Base-by-base conservation (phyloP, 1,284 basidiomycete species). In the Sporisorium reilianum region DNA sequence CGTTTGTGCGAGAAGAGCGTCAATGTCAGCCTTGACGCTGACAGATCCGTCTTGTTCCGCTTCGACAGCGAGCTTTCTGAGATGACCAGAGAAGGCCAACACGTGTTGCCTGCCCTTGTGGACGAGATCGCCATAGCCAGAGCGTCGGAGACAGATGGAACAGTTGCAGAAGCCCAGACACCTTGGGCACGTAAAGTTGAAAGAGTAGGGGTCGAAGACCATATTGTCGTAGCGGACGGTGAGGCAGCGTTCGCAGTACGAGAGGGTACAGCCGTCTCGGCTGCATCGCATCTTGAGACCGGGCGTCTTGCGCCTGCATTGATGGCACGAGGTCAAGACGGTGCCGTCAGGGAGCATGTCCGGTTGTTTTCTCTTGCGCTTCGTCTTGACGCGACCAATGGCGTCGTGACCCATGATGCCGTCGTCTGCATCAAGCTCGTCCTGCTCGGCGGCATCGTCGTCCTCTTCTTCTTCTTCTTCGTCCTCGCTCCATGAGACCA, bases 91-190 rank as follows among this genome's bases (percentile, higher is more conserved):
- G n/a, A 64, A 58, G 12, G 55, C 65, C 44, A 61, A 18, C 9
- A 59, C 25, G 8, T 54, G 53, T 14, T 68, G 3, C 22, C 48
- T 54, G 50, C 52, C 56, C 20, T 57, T 52, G 14, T 46, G 45
- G 6, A 71, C 28, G 22, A 68, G 32, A 25, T 61, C 48, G 25
- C 64, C 73, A 23, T 64, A 52, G 12, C 65, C 73, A 1, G 58
- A 59, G 5, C 65, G 65, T 32, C 54, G 32, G 14, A 69, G 61
- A 56, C 70, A 75, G 45, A 68, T 46, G n/a, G 71, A 62, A 52
- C 77, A 79, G 44, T 72, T 74, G 64, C 77, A 79, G 38, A 56
- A 73, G 48, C 64, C 67, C 26, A 56, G 38, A 51, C 77, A 79
- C 14, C 46, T 64, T 6, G 77, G 76, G 41, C 77, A 79, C 2